Conservation (phyloP, 2,329 filamentous ascomycete species). For the Incumbomyces delicatus region DNA sequence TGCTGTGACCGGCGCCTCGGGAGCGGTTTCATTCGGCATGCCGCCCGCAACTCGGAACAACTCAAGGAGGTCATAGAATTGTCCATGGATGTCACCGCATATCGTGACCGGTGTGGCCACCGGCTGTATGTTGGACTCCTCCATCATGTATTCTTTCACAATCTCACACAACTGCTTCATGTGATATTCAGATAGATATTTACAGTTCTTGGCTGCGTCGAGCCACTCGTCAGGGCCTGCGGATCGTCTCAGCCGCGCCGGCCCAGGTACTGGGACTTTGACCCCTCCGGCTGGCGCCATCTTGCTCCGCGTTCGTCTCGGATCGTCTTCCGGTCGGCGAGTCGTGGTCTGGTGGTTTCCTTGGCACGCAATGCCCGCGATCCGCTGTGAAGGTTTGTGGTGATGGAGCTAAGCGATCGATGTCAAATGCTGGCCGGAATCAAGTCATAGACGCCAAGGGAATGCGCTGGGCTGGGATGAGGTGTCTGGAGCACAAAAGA, state of each 20-base stretch:
- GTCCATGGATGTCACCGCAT: conserved; percentile 95
- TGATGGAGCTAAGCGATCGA: no score
- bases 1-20: conserved; percentile 54
- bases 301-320: conserved; percentile 9
- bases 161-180: conserved; percentile 99
- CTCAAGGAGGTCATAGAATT: conserved; percentile 96
- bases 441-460: no score
- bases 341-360: no score
- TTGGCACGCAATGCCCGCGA: no score
- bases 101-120: conserved; percentile 93
- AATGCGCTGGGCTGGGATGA: no score
- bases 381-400: no score
- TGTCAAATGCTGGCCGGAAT: no score
- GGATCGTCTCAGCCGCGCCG: conserved; percentile 71
- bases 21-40: conserved; percentile 69
- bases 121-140: conserved; percentile 99
- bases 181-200: conserved; percentile 86
- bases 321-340: no score
- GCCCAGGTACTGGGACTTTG: conserved; percentile 73
- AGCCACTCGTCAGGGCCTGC: conserved; percentile 93
- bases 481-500: no score
- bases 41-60: conserved; percentile 93
- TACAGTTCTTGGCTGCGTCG: conserved; percentile 90
- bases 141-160: conserved; percentile 98
- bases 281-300: conserved; percentile 34